These are phyloP conservation scores for Zoysia pacifica DNA, from an alignment of 176 grass and related monocot species.

Conservation along the genomic window DNA sequence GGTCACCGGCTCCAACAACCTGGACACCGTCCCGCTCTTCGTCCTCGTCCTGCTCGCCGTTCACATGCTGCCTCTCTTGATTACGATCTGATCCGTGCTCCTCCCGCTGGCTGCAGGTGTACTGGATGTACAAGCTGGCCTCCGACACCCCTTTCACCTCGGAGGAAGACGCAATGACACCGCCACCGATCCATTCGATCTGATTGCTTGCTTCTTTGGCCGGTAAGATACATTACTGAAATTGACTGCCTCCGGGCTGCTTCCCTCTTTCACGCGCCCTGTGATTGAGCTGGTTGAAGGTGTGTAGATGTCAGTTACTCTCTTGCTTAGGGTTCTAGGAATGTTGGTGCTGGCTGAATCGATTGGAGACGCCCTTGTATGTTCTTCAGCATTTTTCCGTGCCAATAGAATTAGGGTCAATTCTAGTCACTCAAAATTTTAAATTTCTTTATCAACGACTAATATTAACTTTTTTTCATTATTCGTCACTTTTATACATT, in stretches of 20 bases:
- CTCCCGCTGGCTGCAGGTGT: constrained; percentile 39
- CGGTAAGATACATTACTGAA: constrained; percentile 18
- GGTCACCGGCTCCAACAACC: constrained; percentile 1
- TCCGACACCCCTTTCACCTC: constrained; percentile 47
- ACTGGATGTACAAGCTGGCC: constrained; percentile 63
- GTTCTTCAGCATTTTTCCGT: no score
- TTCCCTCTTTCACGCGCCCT: not conserved
- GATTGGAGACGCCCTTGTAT: no score
- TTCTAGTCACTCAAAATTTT: no score
- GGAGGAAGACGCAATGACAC: constrained; percentile 58
- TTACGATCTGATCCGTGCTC: not conserved
- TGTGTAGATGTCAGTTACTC: not conserved
- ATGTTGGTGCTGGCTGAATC: not conserved
- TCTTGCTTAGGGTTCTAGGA: not conserved
- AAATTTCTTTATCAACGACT: no score
- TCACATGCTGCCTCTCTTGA: constrained; percentile 28
- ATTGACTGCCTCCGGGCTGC: not conserved
- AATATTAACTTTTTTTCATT: no score
- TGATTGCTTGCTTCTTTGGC: not conserved
- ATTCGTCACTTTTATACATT: no score
- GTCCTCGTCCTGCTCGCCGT: constrained; percentile 41
- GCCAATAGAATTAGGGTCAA: no score
- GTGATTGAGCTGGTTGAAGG: not conserved
- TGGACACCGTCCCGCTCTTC: constrained; percentile 50
- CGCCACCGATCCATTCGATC: not conserved